These are phyloP conservation scores for Aegilops speltoides DNA, from an alignment of 176 grass and related monocot species.

Conservation along the genomic window DNA sequence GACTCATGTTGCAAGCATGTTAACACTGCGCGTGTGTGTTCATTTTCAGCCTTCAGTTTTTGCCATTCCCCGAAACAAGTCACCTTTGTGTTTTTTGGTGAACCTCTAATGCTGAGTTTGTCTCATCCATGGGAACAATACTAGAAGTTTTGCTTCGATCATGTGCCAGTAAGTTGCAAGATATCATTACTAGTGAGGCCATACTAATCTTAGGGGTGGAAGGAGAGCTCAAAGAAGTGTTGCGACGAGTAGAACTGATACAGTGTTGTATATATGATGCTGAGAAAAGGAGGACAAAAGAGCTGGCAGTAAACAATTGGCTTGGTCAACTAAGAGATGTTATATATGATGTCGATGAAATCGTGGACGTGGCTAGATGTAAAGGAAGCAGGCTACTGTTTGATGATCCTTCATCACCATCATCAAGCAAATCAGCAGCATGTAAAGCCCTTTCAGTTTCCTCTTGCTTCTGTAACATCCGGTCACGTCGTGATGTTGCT, in stretches of 20 bases:
- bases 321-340: conserved; percentile 33
- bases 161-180: not conserved
- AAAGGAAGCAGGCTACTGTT: conserved; percentile 11
- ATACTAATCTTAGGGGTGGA: conserved; percentile 7
- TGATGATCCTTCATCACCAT: not conserved
- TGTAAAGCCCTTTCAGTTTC: too few relatives aligned
- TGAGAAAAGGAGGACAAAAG: conserved; percentile 8
- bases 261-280: conserved; percentile 11
- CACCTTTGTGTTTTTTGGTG: too few relatives aligned
- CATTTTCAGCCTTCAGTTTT: too few relatives aligned
- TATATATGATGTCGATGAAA: conserved; percentile 48
- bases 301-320: conserved; percentile 24
- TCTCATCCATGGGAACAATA: too few relatives aligned
- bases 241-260: not conserved
- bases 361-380: conserved; percentile 29
- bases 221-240: conserved; percentile 9
- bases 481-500: too few relatives aligned
- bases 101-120: too few relatives aligned
- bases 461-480: too few relatives aligned
- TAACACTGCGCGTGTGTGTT: too few relatives aligned
- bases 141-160: not conserved
- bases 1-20: too few relatives aligned
- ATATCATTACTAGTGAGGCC: conserved; percentile 4
- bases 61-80: too few relatives aligned
- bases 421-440: too few relatives aligned